Evolutionary conservation across 176 grass and related monocot genomes (phyloP), one percentile per base, ranked within the genome.

Genomic region (Ensete ventricosum): DNA sequence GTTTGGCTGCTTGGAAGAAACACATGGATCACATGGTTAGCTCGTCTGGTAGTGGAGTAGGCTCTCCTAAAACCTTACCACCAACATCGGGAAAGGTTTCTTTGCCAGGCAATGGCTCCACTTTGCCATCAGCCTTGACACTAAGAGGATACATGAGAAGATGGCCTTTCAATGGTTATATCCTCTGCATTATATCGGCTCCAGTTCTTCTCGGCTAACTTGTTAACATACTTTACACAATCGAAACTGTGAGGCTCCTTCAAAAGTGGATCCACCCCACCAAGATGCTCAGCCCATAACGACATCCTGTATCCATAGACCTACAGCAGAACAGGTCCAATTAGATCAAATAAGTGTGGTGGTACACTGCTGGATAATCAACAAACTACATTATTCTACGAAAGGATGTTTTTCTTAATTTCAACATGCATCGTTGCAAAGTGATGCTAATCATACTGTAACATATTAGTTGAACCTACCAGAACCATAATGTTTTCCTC

Each of bases 221-320:
- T 54, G 24, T 74, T 74, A 27, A 74, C 72, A 57, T 14, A n/a
- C 53, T 14, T 57, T 14, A 74, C 72, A 11, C 72, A 74, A 26
- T 55, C 72, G 9, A 74, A 74, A 74, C 53, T 74, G 21, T 43
- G 24, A 55, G 53, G 50, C 8, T 74, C 52, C 4, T 57, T 11
- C 2, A 74, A 55, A 53, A 2, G 9, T 27, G 21, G 20, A 16
- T 74, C 21, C 5, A 71, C 16, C 8, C 25, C 57, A 19, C 72
- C 72, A 43, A 74, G 72, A 55, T 74, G 72, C 53, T 74, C 72
- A 11, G 52, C 53, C 72, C 72, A 74, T 5, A 74, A 34, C 57
- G 72, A 74, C 72, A 74, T 57, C 72, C 72, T 74, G 23, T 74
- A 74, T 74, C 72, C 72, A 11, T 34, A 27, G 17, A 74, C 72